A percentile compares a stretch with the other conserved stretches of the same genome.
Conservation (phyloP, 371 early-diverging fungal species). For the Saksenaea vasiformis region DNA sequence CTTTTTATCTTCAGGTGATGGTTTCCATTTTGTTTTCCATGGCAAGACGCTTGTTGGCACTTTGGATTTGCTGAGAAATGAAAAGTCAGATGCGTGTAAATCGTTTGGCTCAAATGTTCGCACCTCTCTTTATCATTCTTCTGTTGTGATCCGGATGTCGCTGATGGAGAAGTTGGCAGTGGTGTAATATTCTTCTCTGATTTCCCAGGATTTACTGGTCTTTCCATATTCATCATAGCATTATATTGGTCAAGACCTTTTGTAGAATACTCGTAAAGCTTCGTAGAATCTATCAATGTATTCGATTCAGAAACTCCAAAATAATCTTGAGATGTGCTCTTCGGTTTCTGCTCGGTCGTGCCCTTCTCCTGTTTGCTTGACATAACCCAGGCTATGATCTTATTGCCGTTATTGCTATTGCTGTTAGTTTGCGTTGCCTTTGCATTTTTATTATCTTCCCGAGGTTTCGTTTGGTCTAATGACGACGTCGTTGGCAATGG, state of each 20-base stretch:
- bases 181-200: background rate
- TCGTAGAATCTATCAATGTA: slow-evolving; percentile 18
- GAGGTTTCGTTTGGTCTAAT: slow-evolving; percentile 12
- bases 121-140: slow-evolving; percentile 32
- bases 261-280: slow-evolving; percentile 31
- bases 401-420: slow-evolving; percentile 4
- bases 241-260: slow-evolving; percentile 14
- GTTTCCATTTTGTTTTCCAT: slow-evolving; percentile 56
- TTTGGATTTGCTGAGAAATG: slow-evolving; percentile 25
- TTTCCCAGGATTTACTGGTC: background rate
- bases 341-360: background rate
- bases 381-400: slow-evolving; percentile 30
- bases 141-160: slow-evolving; percentile 3
- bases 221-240: background rate
- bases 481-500: slow-evolving; percentile 10
- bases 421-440: background rate
- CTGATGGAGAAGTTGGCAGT: background rate
- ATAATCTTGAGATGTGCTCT: slow-evolving; percentile 1
- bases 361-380: slow-evolving; percentile 10
- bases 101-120: background rate
- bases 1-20: slow-evolving; percentile 56
- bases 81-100: background rate
- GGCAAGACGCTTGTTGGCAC: slow-evolving; percentile 47
- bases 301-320: background rate
- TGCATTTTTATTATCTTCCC: background rate